phyloP scores from a whole-genome alignment of 345 rosid species.

The Dipteronia dyeriana region DNA sequence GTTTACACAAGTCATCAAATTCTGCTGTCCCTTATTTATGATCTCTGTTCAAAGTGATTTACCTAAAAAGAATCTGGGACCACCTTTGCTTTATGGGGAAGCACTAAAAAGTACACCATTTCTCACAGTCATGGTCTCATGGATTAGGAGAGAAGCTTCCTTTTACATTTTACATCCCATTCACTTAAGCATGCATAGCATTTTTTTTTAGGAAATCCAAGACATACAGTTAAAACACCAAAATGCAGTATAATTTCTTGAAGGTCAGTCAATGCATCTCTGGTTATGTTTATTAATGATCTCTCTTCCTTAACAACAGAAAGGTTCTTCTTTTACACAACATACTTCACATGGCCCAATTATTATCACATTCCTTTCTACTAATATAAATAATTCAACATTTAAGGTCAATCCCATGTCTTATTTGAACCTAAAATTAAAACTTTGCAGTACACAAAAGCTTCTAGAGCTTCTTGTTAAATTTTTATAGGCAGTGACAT shows the following conservation, averaged over 20 bases:
- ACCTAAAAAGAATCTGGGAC: slow-evolving; percentile 37
- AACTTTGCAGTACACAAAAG: background rate
- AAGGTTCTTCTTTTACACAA: slow-evolving; percentile 11
- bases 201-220: slow-evolving; percentile 7
- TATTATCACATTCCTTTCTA: slow-evolving; percentile 13
- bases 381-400: slow-evolving; percentile 5
- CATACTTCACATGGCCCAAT: slow-evolving; percentile 21
- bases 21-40: background rate
- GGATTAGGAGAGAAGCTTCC: slow-evolving; percentile 44
- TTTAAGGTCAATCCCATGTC: slow-evolving; percentile 1
- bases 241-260: background rate
- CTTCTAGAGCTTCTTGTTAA: background rate
- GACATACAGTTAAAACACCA: background rate
- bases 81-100: slow-evolving; percentile 37
- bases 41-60: slow-evolving; percentile 14
- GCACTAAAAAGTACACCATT: slow-evolving; percentile 16
- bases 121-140: slow-evolving; percentile 4
- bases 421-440: background rate
- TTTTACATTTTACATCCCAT: slow-evolving; percentile 25
- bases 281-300: slow-evolving; percentile 9
- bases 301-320: slow-evolving; percentile 10
- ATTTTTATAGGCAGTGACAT: slow-evolving; percentile 4
- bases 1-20: background rate
- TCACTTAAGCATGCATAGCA: background rate
- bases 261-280: slow-evolving; percentile 12